These are phyloP conservation scores for Pestalotiopsis sp. DNA, from an alignment of 2,329 filamentous ascomycete genomes.

Conservation along the genomic window DNA sequence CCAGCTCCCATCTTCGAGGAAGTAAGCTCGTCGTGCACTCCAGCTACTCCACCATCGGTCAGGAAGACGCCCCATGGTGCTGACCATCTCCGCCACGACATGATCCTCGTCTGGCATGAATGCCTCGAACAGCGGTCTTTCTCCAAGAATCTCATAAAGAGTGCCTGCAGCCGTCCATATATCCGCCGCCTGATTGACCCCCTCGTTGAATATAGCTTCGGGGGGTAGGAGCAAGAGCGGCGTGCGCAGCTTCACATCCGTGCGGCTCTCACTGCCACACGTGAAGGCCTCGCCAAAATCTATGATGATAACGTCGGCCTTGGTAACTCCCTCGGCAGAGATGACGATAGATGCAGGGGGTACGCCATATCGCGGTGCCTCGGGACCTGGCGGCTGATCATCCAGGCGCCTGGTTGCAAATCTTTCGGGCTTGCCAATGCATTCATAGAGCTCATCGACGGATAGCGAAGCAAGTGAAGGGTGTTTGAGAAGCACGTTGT, in stretches of 20 bases:
- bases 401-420: background rate
- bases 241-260: background rate
- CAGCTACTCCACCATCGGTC: background rate
- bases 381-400: background rate
- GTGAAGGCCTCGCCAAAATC: background rate
- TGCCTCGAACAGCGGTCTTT: background rate
- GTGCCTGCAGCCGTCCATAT: background rate
- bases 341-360: background rate
- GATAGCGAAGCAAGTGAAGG: background rate
- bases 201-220: background rate
- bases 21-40: background rate
- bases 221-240: background rate
- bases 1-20: background rate
- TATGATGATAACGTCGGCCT: background rate
- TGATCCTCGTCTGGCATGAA: background rate
- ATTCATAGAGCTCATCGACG: background rate
- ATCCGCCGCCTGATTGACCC: background rate
- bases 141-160: background rate
- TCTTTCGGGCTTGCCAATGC: background rate
- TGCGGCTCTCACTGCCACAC: background rate
- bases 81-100: background rate
- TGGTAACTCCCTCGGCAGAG: background rate
- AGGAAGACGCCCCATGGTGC: background rate
- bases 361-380: conserved; percentile 4
- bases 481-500: background rate